Percentiles rank a stretch among this genome's conserved stretches.
Evolutionary conservation across 176 grass and related monocot species (phyloP).

Genomic region (Triticum timopheevii): DNA sequence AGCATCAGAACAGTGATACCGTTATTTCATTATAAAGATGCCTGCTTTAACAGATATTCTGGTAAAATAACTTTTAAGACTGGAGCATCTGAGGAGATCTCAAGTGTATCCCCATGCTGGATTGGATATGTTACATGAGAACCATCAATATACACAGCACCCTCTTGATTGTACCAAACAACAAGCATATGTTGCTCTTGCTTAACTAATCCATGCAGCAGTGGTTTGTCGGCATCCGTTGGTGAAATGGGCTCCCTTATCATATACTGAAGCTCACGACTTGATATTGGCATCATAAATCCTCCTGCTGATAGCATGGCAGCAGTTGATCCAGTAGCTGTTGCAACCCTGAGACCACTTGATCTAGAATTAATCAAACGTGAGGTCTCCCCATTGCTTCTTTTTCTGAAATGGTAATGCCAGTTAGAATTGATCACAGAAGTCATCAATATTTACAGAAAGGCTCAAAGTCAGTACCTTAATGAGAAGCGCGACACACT

Average conservation of each 20-base stretch:
- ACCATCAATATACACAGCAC: slow-evolving; percentile 79
- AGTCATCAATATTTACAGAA: slow-evolving; percentile 1
- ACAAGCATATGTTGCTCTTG: slow-evolving; percentile 46
- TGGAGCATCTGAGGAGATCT: slow-evolving; percentile 68
- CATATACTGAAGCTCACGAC: slow-evolving; percentile 87
- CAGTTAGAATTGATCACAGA: slow-evolving; percentile 25
- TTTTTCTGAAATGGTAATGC: slow-evolving; percentile 52
- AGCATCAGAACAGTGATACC: neutral
- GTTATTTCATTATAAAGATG: slow-evolving; percentile 35
- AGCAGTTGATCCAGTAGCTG: slow-evolving; percentile 92
- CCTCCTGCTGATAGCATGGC: slow-evolving; percentile 92
- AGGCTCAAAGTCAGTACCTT: slow-evolving; percentile 47
- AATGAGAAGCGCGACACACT: slow-evolving; percentile 96
- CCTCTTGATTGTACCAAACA: slow-evolving; percentile 79
- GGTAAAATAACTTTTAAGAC: slow-evolving; percentile 80
- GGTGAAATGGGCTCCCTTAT: slow-evolving; percentile 83
- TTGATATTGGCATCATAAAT: slow-evolving; percentile 68
- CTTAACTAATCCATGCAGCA: slow-evolving; percentile 76
- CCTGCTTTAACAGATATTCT: slow-evolving; percentile 42
- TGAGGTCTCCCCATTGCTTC: slow-evolving; percentile 43
- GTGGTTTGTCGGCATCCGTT: slow-evolving; percentile 38
- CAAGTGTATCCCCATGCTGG: slow-evolving; percentile 72
- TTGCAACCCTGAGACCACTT: slow-evolving; percentile 83
- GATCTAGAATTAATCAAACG: slow-evolving; percentile 75
- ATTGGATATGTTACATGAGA: slow-evolving; percentile 69